A percentile compares a stretch with the other conserved stretches of the same genome.
These are phyloP conservation scores for Vigna hirtella DNA, from an alignment of 306 rosid genomes.

Conservation along the genomic window DNA sequence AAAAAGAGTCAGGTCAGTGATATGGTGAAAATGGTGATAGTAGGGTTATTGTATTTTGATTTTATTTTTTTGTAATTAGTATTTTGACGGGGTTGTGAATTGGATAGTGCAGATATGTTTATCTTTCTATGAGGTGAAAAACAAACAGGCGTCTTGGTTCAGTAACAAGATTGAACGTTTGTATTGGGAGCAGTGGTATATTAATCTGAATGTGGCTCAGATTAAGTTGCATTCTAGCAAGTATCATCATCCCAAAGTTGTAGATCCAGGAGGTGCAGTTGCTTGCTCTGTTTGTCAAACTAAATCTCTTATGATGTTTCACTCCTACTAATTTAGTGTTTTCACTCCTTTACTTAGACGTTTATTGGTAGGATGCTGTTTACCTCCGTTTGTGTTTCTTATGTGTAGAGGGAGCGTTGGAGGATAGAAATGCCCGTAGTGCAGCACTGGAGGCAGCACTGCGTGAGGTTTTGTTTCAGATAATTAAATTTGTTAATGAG, in stretches of 20 bases:
- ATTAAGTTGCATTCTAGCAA: slow-evolving; percentile 74
- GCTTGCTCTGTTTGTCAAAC: slow-evolving; percentile 29
- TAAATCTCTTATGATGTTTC: slow-evolving; percentile 30
- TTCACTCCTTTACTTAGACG: not conserved
- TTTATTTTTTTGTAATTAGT: slow-evolving; percentile 7
- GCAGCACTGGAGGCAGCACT: slow-evolving; percentile 87
- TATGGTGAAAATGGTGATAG: slow-evolving; percentile 17
- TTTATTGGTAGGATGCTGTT: not conserved
- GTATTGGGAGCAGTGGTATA: slow-evolving; percentile 98
- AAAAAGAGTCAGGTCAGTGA: slow-evolving; percentile 89
- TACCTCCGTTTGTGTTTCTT: slow-evolving; percentile 6
- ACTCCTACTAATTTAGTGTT: slow-evolving; percentile 12
- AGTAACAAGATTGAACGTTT: slow-evolving; percentile 80
- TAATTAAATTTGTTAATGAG: slow-evolving; percentile 94
- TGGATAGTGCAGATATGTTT: slow-evolving; percentile 75
- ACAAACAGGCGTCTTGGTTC: slow-evolving; percentile 87
- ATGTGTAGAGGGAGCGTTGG: slow-evolving; percentile 67
- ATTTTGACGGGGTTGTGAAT: slow-evolving; percentile 27
- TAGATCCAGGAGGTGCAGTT: slow-evolving; percentile 77
- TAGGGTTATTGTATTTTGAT: slow-evolving; percentile 15
- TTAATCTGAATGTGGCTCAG: slow-evolving; percentile 85
- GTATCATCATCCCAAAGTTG: slow-evolving; percentile 75
- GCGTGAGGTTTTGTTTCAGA: slow-evolving; percentile 87
- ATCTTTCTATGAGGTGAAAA: slow-evolving; percentile 89
- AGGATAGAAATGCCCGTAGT: slow-evolving; percentile 79